Base-by-base conservation (phyloP, 495 filamentous ascomycete species). In the Entonaema liquescens region DNA sequence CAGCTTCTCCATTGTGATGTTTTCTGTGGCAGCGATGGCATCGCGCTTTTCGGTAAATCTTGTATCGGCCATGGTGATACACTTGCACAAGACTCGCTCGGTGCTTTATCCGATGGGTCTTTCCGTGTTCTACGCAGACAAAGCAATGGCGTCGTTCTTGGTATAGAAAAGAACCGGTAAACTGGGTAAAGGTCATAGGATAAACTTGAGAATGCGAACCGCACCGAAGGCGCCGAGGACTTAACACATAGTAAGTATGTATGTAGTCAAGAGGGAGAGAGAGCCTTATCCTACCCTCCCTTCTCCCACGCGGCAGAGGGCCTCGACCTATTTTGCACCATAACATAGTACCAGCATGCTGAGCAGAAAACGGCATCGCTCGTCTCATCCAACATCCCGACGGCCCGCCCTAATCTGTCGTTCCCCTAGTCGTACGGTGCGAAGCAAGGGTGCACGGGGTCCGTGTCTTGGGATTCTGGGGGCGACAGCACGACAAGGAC, bases 1-100 rank as follows among this genome's bases (percentile, higher is more conserved):
- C 6, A 82, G 36, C 23, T 77, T 71, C 54, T 83, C 81, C 81
- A 84, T 83, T 33, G 71, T 74, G 54, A 67, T 67, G 12, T 59
- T 65, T 19, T 65, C 55, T 25, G 57, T 17, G 36, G 42, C 59
- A 9, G 50, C 49, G 42, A 61, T 58, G 35, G 15, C 36, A 19
- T 72, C 65, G 63, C 26, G 49, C 33, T 73, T 73, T 38, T 73
- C 70, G 23, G 60, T n/a, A 6, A 21, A 28, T 4, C 56, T 62
- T 23, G 47, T 12, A 60, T 62, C 19, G 33, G 65, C 65, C 70
- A 73, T 73, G 50, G 61, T 60, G 57, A 73, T 69, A 59, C 59
- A 54, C 40, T 56, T 35, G 56, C 13, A 53, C 50, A 17, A 49
- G 53, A 53, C 60, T 54, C 21, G 36, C 50, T 62, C 23, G 55